Base-by-base conservation (phyloP, 2,329 filamentous ascomycete genomes). In the Stagonosporopsis chrysanthemi region DNA sequence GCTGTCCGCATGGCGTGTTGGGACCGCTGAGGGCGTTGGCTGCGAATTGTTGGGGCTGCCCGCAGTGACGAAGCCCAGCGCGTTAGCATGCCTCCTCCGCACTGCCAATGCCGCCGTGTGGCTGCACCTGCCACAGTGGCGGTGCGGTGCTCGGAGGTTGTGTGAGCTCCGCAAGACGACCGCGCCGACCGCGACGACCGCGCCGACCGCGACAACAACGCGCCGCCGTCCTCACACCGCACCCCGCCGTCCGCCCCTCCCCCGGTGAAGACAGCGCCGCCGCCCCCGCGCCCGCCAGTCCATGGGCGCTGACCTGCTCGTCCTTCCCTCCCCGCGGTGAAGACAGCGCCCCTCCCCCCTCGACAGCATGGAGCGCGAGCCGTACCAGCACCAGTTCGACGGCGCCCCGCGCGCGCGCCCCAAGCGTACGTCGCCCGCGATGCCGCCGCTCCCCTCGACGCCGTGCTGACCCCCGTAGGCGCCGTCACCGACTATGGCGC, bases 401-500 rank as follows among this genome's bases (percentile, higher is more conserved):
- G 71, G 70, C 51, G 67, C 64, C 28, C 66, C 68, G 58, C 68
- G 74, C 26, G 69, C 72, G 39, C 67, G 74, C 35, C 74, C 74
- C 2, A 76, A 76, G 60, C 69, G 75, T 76, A 68, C 45, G 49
- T 58, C 17, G 2, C 33, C 33, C 15, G 14, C 35, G 15, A 44
- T 4, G 24, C 11, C 15, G 6, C 7, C 28, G 31, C 17, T 15
- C n/a, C 24, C 26, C 35, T 40, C 28, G 6, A 3, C 11, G 6
- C 28, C 9, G 11, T 3, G 35, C 43, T 40, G 23, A 48, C 15
- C n/a, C 15, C n/a, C 23, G 5, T 63, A 96, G 92, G 92, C 63
- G 90, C 92, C 41, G 91, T 96, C 14, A 97, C 93, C 41, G 93
- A 97, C 77, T 97, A 97, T 83, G 90, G 92, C 70, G 89, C 93